Evolutionary conservation across 192 early-diverging fungal species (phyloP), one percentile per base, ranked within the genome.

Genomic region (Spizellomyces sp.): DNA sequence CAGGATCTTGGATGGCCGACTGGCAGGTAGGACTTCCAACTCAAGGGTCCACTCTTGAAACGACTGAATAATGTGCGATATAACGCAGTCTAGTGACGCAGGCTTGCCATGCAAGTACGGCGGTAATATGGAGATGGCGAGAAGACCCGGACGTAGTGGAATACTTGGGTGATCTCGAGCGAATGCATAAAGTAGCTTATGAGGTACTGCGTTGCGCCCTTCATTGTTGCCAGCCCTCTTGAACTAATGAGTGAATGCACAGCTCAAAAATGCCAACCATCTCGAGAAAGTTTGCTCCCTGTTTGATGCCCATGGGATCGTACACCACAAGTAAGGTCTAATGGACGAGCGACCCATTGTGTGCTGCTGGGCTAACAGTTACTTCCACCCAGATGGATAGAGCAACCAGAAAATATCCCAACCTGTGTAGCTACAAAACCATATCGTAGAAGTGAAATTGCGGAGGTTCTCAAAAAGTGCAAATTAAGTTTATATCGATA

Each of bases 111-210:
- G 91, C 91, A 0, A 77, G 88, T 7, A 86, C 86, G 4, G 89
- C 91, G 41, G 86, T 89, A 10, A 78, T 94, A 9, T 83, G 86
- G 66, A 79, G 77, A 62, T 81, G 83, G 14, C 75, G 81, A 14
- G 79, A 90, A 14, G 84, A 90, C 65, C 79, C 80, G 14, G 78
- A 83, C 63, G 91, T 91, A 54, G 80, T 82, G 17, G 78, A 79
- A 8, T 94, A 94, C 75, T 66, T 86, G 6, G 52, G 62, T 7
- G 79, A 88, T 70, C 56, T 90, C 6, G 77, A 88, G 21, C 73
- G 71, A 9, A 92, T 92, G 91, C 89, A 89, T 77, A 94, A 92
- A 59, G 91, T 94, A 1, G 81, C 88, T 8, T 79, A 92, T 43
- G 90, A 90, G 78, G 89, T 55, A 67, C 4, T 8, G 44, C 36